Evolutionary conservation across 2,329 filamentous ascomycete species (phyloP).

Genomic region (Herpotrichia juniperi): DNA sequence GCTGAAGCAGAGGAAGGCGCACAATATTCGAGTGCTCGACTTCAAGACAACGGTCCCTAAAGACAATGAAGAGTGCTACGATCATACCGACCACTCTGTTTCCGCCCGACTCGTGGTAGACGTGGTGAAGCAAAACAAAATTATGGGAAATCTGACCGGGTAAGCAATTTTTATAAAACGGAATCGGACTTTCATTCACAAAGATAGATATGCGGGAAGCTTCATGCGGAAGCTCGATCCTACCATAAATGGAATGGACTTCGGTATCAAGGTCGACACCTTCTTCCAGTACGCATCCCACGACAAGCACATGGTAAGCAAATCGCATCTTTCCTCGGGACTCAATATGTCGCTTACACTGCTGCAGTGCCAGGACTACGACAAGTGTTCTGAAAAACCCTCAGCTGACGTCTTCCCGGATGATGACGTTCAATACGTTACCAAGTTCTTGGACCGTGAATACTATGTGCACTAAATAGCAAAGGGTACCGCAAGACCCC

Average conservation of each 20-base stretch:
- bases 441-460: slow-evolving; percentile 25
- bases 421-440: slow-evolving; percentile 25
- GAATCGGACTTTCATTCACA: not conserved
- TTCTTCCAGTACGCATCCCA: slow-evolving; percentile 29
- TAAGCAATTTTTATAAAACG: slow-evolving; percentile 11
- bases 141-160: slow-evolving; percentile 18
- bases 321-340: not conserved
- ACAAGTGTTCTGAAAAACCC: slow-evolving; percentile 17
- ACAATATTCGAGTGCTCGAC: slow-evolving; percentile 27
- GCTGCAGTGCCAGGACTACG: slow-evolving; percentile 23
- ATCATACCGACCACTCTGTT: slow-evolving; percentile 33
- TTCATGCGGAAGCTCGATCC: slow-evolving; percentile 20
- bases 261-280: slow-evolving; percentile 19
- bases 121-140: slow-evolving; percentile 19
- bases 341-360: slow-evolving; percentile 1
- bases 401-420: slow-evolving; percentile 3
- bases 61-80: slow-evolving; percentile 11
- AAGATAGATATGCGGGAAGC: slow-evolving; percentile 25
- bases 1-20: slow-evolving; percentile 19
- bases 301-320: slow-evolving; percentile 27
- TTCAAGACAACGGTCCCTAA: slow-evolving; percentile 20
- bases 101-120: slow-evolving; percentile 35
- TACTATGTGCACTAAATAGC: slow-evolving; percentile 24
- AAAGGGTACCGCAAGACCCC: not conserved
- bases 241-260: slow-evolving; percentile 18